Base-by-base conservation (phyloP, 2,329 filamentous ascomycete species). In the Arthrobotrys sinensis region DNA sequence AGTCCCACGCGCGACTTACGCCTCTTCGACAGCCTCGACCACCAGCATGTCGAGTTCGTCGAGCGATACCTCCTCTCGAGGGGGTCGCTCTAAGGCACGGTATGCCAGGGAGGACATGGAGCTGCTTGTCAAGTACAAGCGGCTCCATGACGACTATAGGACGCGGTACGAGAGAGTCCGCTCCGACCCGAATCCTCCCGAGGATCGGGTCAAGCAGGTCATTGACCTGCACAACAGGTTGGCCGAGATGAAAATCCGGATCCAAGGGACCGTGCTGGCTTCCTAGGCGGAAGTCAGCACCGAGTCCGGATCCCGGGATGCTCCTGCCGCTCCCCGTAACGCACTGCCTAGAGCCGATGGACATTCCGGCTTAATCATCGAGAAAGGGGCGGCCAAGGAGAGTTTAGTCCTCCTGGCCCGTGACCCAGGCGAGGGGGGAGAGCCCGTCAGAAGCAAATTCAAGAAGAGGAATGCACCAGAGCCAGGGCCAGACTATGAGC, bases 81-180 rank as follows among this genome's bases (percentile, higher is more conserved):
- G 75, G 11, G 43, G 46, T 19, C 66, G 53, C 6, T 32, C 60
- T 8, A 60, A 63, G 36, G 40, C 50, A 40, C 67, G 75, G n/a
- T 71, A 67, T 45, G 67, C 62, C 8, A 53, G 64, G 21, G 34
- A 34, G 16, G 66, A 78, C n/a, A 63, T 78, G 24, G 63, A 50
- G 10, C 43, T 78, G 24, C 24, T 78, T 38, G 67, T 53, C 7
- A 72, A 65, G 14, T 78, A 78, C 67, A 78, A 72, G 46, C 50
- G 75, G 6, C 50, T 78, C 8, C 75, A 78, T n/a, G 75, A 78
- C 53, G 75, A 78, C 28, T 78, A 78, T 10, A 62, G 75, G 43
- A 57, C 28, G 50, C 40, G 66, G 52, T 78, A 78, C 53, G 75
- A 78, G 63, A 72, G 40, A 34, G 75, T 78, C 19, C 67, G 53